Base-by-base conservation (phyloP, 768 basidiomycete species). In the Trametes coccinea region DNA sequence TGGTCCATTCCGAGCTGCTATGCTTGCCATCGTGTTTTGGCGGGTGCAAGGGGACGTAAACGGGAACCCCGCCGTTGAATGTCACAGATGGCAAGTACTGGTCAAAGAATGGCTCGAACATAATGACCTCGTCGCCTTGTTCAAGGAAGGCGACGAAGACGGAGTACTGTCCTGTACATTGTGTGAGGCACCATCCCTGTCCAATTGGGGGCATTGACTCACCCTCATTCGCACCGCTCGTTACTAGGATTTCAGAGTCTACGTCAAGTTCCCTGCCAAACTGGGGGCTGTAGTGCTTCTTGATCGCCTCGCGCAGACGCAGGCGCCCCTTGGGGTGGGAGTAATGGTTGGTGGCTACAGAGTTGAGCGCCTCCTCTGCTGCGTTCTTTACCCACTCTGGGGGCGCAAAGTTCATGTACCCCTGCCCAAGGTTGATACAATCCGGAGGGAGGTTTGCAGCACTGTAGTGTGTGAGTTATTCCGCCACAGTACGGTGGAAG, bases 71-170 rank as follows among this genome's bases (percentile, higher is more conserved):
- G 33, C 92, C 92, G 68, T 96, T 95, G 84, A 98, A 97, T 31
- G 89, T 90, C 54, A 96, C 89, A 5, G 92, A 93, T 27, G 95
- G 90, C 53, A 95, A 82, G 73, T 95, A 96, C 73, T 98, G 95
- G 71, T 98, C 95, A 71, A 97, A 98, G 81, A 93, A 97, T 1
- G 95, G 96, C 75, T 98, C 97, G 70, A 98, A 95, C 84, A 98
- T 88, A 75, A 99, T 96, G 64, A 98, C 96, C 74, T 99, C 97
- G 70, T 98, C 97, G 3, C 90, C 96, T 40, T 84, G 81, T 63
- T 98, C 89, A 41, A 97, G 75, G 77, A 96, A 98, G 0, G 97
- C 97, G 10, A 87, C 84, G 68, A 96, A 92, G 53, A 95, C 92
- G 53, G 95, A 86, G 74, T 96, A 98, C 81, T 94, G 91, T 29